Evolutionary conservation across 1,139 yeast species (phyloP), one percentile per base, ranked within the genome.

Genomic region (Suhomyces ambrosiae): DNA sequence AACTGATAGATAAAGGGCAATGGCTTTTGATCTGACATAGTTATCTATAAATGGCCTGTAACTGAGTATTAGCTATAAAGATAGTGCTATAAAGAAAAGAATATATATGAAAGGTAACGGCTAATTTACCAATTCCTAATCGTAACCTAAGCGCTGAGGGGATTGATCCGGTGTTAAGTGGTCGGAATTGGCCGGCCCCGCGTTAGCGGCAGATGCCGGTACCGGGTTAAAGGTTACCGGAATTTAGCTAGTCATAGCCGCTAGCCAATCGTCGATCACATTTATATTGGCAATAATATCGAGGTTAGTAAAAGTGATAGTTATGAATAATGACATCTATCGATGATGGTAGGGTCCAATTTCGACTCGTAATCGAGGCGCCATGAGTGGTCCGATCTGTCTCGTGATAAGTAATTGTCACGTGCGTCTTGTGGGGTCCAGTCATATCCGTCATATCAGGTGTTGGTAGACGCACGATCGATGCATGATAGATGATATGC

Each of bases 1-100:
- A 92, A 92, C 65, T 92, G 97, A 74, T 89, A 90, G 33, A 81
- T 61, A 60, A 92, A 92, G 35, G 97, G 97, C 52, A 90, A 65
- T 13, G 71, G 68, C 47, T 59, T 59, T 9, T 60, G 63, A 26
- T 59, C 65, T 2, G 68, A 53, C 68, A 61, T 61, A 14, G 30
- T 31, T n/a, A n/a, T n/a, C n/a, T n/a, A n/a, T n/a, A n/a, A n/a
- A n/a, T 18, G 21, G 8, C 8, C 21, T 18, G 8, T 18, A 18
- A 18, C 21, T 18, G n/a, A n/a, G n/a, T 18, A 18, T 18, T 5
- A 18, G 8, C 5, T 18, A 6, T 8, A 18, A 18, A 6, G 37
- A n/a, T 12, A 12, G 10, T 19, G 5, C 8, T 18, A 14, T 7
- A 2, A 8, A 14, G 14, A 29, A 14, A 19, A 5, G 26, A 15